Evolutionary conservation across 768 basidiomycete species (phyloP), one percentile per base, ranked within the genome.

Genomic region (Podaxis mareebaensis): DNA sequence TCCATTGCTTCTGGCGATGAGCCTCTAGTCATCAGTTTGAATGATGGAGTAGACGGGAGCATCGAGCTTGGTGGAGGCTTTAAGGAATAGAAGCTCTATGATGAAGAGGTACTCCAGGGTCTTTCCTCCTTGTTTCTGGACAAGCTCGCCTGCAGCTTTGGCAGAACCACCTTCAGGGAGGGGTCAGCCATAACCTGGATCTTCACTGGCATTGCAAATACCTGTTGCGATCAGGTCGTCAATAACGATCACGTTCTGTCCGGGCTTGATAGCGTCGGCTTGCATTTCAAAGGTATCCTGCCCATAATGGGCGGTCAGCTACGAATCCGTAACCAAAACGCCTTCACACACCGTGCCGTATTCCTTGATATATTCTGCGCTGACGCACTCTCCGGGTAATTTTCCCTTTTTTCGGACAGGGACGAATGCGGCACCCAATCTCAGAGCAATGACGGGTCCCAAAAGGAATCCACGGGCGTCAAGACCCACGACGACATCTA

Each of bases 281-380:
- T 99, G 97, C 85, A 99, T 95, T 76, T 99, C 95, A 69, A 99
- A 97, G n/a, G 84, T 79, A 71, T 99, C 96, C 93, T 95, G 63
- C 56, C 26, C 40, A 52, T 40, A 17, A 20, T 12, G 51, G n/a
- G 33, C 22, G 38, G n/a, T 53, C 11, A 54, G 61, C 13, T 44
- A 51, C 15, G 48, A 24, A 33, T 56, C 6, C 57, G 63, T 42
- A 52, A 20, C 40, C 3, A 54, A 12, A 26, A 33, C 28, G 4
- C 17, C 20, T 10, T 15, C 8, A 76, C 88, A 72, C 67, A 94
- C 93, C n/a, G 75, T 70, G 51, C 95, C 96, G 68, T 98, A 97
- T 73, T 99, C 97, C 80, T 97, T 97, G 75, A 89, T 86, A 68
- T 95, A 99, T 22, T 81, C 82, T 2, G 86, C 90, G 36, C 81